These are phyloP conservation scores for Claviceps fusiformis DNA, from an alignment of 2,329 filamentous ascomycete species.

Conservation along the genomic window DNA sequence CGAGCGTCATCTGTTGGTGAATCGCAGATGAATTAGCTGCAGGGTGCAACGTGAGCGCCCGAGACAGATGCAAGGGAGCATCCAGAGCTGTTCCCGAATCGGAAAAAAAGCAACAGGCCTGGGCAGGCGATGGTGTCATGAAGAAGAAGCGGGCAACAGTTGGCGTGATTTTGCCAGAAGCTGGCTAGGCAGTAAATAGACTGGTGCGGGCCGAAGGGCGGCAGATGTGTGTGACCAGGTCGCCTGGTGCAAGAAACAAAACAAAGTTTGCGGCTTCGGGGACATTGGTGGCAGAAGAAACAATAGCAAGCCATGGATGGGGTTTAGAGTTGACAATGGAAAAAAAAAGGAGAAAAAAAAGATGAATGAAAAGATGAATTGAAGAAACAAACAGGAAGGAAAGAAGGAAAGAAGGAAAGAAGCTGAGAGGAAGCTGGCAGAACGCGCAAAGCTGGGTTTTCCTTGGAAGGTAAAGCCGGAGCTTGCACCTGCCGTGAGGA, in stretches of 20 bases:
- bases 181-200: neutral
- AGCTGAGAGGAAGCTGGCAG: neutral
- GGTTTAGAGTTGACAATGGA: neutral
- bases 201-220: neutral
- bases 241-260: neutral
- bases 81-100: neutral
- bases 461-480: neutral
- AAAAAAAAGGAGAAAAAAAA: neutral
- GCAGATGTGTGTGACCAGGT: neutral
- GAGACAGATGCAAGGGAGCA: constrained; percentile 4
- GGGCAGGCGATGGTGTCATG: neutral
- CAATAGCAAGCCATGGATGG: neutral
- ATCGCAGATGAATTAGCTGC: neutral
- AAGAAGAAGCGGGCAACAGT: neutral
- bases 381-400: neutral
- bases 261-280: neutral
- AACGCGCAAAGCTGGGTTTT: neutral
- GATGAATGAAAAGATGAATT: no score
- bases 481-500: neutral
- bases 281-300: neutral
- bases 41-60: constrained; percentile 1
- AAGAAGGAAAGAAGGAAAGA: neutral
- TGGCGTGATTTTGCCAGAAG: neutral
- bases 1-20: neutral
- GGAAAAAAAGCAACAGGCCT: neutral